Evolutionary conservation across 345 rosid species (phyloP), one percentile per base, ranked within the genome.

Genomic region (Citrus glauca): DNA sequence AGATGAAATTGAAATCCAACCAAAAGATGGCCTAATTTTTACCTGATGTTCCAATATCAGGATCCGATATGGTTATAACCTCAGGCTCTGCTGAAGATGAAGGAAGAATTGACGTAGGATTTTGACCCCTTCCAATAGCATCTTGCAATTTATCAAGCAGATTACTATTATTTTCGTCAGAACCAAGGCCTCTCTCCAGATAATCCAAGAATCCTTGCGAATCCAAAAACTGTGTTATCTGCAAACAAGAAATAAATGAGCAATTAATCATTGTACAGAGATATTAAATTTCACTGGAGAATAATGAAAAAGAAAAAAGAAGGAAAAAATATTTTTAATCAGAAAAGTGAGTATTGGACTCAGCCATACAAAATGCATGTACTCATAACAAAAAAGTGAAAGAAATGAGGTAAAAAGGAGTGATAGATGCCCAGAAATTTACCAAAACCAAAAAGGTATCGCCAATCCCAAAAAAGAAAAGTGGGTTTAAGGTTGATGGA

Each of bases 121-220:
- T 92, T 81, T 96, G 98, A 85, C 97, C 98, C 90, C 98, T 94
- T 69, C 97, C 97, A 75, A 94, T 82, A 65, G 99, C 95, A 84
- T 96, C 99, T 89, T 94, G 98, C 85, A 92, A 87, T 88, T 90
- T 96, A 81, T 96, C 98, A 33, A 96, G 93, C 48, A 94, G 97
- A 89, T 94, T 90, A 84, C 81, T 82, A 81, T 82, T 85, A 79
- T 84, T 89, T 89, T 88, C 94, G 64, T 91, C 97, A 74, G 89
- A 88, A 82, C 90, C 87, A 53, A 85, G 77, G 66, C 90, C 90
- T 82, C 98, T 93, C 89, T 92, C 99, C 75, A 91, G 81, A 87
- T 89, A 94, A 87, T 96, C 98, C 84, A 94, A 78, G 89, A 96
- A 96, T 75, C 97, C 98, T 48, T 87, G 97, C 66, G 99, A 88